phyloP scores from a whole-genome alignment of 495 filamentous ascomycete genomes.

The Trichoderma asperelloides region DNA sequence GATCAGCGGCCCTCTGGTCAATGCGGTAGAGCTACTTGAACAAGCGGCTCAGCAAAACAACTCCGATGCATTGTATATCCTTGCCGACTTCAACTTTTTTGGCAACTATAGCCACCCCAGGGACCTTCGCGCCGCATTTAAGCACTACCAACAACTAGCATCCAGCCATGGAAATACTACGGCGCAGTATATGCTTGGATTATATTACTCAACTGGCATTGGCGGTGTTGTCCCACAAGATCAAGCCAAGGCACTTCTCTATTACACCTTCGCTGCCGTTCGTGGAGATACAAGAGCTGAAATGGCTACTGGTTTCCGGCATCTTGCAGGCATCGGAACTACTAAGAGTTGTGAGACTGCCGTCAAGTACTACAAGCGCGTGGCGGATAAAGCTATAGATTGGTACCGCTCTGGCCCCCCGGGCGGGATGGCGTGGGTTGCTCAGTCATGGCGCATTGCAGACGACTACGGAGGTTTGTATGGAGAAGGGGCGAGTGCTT shows the following conservation, averaged over 20 bases:
- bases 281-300: conserved; percentile 75
- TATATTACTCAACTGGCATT: conserved; percentile 93
- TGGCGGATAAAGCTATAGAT: conserved; percentile 85
- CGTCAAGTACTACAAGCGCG: conserved; percentile 79
- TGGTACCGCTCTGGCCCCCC: conserved; percentile 85
- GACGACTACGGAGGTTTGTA: conserved; percentile 92
- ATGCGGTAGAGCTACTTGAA: conserved; percentile 66
- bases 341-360: conserved; percentile 80
- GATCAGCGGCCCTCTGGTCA: conserved; percentile 32
- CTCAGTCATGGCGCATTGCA: conserved; percentile 68
- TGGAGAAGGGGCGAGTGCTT: conserved; percentile 86
- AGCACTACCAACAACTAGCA: conserved; percentile 71
- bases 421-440: conserved; percentile 68
- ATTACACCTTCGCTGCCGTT: conserved; percentile 89
- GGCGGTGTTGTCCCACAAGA: conserved; percentile 75
- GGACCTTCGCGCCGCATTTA: conserved; percentile 74
- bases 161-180: conserved; percentile 74
- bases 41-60: conserved; percentile 66
- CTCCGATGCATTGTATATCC: conserved; percentile 78
- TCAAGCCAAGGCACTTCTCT: conserved; percentile 85
- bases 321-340: conserved; percentile 77
- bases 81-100: conserved; percentile 94
- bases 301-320: conserved; percentile 87
- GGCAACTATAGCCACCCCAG: conserved; percentile 87
- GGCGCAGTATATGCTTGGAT: conserved; percentile 88